phyloP scores from a whole-genome alignment of 106 monocot genomes.

The Platanthera guangdongensis region DNA sequence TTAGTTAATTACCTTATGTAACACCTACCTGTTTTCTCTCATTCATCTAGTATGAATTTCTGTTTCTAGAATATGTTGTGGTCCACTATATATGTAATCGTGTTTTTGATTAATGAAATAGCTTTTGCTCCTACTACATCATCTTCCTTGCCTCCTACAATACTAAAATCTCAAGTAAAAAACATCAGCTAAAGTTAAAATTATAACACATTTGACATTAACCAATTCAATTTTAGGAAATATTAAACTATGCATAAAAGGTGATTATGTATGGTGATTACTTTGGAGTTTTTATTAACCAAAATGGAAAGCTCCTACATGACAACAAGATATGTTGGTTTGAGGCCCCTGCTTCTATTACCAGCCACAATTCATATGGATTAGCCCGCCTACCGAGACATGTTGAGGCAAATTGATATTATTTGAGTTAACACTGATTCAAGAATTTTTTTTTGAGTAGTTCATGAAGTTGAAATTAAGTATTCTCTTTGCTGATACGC shows the following conservation, averaged over 20 bases:
- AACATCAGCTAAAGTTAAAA: too few species aligned
- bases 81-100: too few species aligned
- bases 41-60: too few species aligned
- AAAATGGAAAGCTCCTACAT: slow-evolving; percentile 97
- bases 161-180: too few species aligned
- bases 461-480: background rate
- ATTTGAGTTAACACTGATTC: background rate
- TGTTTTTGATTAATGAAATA: too few species aligned
- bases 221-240: background rate
- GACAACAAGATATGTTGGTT: slow-evolving; percentile 95
- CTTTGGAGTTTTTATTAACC: slow-evolving; percentile 95
- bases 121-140: too few species aligned
- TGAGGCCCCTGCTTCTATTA: slow-evolving; percentile 68
- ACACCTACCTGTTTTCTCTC: too few species aligned
- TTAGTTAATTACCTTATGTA: too few species aligned
- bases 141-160: too few species aligned
- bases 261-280: slow-evolving; percentile 13
- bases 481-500: slow-evolving; percentile 51
- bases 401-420: slow-evolving; percentile 46
- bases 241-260: background rate
- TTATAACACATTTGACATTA: too few species aligned
- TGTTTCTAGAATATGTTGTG: too few species aligned
- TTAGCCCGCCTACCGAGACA: slow-evolving; percentile 68
- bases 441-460: slow-evolving; percentile 4
- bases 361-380: slow-evolving; percentile 74